These are phyloP conservation scores for Aurifilum marmelostoma DNA, from an alignment of 2,329 filamentous ascomycete genomes.

Conservation along the genomic window DNA sequence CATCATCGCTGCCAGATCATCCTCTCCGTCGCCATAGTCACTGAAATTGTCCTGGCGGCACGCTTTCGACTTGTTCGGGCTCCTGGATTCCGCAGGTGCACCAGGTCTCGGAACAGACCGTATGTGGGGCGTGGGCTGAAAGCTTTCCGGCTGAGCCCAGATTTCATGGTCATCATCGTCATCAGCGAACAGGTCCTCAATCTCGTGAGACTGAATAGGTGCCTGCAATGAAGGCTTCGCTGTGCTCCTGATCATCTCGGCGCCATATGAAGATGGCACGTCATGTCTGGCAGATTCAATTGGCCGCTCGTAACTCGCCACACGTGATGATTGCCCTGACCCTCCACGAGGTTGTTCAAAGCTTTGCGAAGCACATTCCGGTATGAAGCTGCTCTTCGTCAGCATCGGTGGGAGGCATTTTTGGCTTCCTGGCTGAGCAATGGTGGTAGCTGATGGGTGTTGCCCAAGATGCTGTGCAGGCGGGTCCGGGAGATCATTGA, in stretches of 20 bases:
- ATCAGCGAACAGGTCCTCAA: constrained; percentile 33
- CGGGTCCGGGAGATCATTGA: constrained; percentile 41
- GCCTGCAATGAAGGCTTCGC: constrained; percentile 18
- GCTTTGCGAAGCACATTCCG: constrained; percentile 48
- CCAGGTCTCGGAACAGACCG: constrained; percentile 13
- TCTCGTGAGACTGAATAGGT: constrained; percentile 11
- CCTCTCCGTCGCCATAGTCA: constrained; percentile 42
- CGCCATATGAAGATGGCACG: constrained; percentile 31
- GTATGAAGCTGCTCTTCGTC: constrained; percentile 38
- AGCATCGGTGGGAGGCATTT: constrained; percentile 36
- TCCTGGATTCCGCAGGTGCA: constrained; percentile 28
- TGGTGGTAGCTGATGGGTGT: constrained; percentile 44
- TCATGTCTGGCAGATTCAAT: constrained; percentile 10
- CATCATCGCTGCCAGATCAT: constrained; percentile 54
- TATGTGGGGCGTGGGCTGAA: constrained; percentile 10
- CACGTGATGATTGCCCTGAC: constrained; percentile 16
- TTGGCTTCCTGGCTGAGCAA: constrained; percentile 46
- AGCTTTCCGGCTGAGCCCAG: constrained; percentile 19
- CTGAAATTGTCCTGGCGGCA: constrained; percentile 34
- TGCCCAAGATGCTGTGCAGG: constrained; percentile 35
- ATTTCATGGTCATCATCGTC: constrained; percentile 34
- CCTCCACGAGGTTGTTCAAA: constrained; percentile 56
- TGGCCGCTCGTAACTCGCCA: constrained; percentile 28
- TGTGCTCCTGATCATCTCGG: not conserved
- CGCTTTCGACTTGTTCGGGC: constrained; percentile 30